Conservation (phyloP, 768 basidiomycete species). For the Phylloporus arenicola region DNA sequence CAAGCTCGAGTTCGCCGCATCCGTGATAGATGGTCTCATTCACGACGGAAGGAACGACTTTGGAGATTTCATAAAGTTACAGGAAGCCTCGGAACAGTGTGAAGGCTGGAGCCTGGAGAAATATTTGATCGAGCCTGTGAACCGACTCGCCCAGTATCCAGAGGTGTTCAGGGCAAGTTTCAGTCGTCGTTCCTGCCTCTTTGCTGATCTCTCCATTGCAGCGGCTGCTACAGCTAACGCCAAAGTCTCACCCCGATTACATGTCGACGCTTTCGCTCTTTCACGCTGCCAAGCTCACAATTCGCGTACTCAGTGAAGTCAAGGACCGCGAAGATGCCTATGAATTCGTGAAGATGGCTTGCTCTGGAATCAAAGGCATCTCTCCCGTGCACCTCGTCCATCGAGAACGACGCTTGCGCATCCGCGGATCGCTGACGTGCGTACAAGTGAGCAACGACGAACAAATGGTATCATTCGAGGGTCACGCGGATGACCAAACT, state of each 20-base stretch:
- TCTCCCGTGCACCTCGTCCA: constrained; percentile 50
- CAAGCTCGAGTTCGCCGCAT: constrained; percentile 55
- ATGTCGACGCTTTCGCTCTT: constrained; percentile 59
- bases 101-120: constrained; percentile 60
- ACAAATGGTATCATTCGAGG: neutral
- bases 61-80: constrained; percentile 77
- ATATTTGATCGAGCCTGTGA: constrained; percentile 72
- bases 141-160: constrained; percentile 65
- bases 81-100: constrained; percentile 50
- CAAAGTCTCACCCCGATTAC: constrained; percentile 65
- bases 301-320: constrained; percentile 79
- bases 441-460: constrained; percentile 39
- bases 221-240: constrained; percentile 67
- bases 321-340: constrained; percentile 85
- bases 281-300: constrained; percentile 62
- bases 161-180: constrained; percentile 64
- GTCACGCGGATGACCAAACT: neutral
- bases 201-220: constrained; percentile 29
- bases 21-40: constrained; percentile 46
- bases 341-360: constrained; percentile 59
- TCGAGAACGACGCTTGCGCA: constrained; percentile 70
- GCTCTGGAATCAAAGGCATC: constrained; percentile 55
- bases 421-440: constrained; percentile 51
- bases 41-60: constrained; percentile 60
- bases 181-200: neutral